A percentile compares a stretch with the other conserved stretches of the same genome.
Conservation (phyloP, 179 eudicot genomes). For the Patellifolia procumbens region DNA sequence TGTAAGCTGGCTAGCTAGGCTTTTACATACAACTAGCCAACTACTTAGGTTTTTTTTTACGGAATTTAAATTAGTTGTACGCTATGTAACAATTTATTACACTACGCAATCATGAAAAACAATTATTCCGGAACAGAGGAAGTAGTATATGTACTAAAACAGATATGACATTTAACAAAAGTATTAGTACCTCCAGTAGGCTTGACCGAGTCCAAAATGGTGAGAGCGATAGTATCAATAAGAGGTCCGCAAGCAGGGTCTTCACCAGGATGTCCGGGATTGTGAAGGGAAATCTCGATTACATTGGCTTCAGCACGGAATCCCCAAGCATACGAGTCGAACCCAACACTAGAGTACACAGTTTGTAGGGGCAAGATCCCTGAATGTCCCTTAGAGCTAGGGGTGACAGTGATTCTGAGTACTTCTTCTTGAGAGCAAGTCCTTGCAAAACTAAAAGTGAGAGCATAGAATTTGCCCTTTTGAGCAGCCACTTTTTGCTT, state of each 20-base stretch:
- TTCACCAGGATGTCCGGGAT: conserved; percentile 37
- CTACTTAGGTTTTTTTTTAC: background rate
- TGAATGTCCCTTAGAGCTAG: conserved; percentile 31
- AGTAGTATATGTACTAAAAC: background rate
- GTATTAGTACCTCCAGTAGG: conserved; percentile 31
- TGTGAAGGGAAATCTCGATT: conserved; percentile 47
- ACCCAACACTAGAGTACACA: conserved; percentile 53
- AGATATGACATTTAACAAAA: no score
- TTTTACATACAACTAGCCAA: background rate
- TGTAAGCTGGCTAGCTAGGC: background rate
- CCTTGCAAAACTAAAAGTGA: conserved; percentile 43
- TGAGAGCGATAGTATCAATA: conserved; percentile 50
- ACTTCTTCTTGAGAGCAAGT: conserved; percentile 48
- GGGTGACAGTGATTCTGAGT: conserved; percentile 47
- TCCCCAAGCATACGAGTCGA: conserved; percentile 62
- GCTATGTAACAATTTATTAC: no score
- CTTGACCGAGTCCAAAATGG: conserved; percentile 31
- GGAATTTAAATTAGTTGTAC: no score
- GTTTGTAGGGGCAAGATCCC: conserved; percentile 64
- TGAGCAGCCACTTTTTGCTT: conserved; percentile 30
- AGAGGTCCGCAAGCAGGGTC: conserved; percentile 64
- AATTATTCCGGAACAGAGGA: no score
- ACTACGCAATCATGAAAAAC: no score
- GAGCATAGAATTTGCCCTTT: conserved; percentile 36
- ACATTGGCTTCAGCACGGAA: conserved; percentile 48